Evolutionary conservation across 2,329 filamentous ascomycete species (phyloP), one percentile per base, ranked within the genome.

Genomic region (Neophaeococcomyces aloes): DNA sequence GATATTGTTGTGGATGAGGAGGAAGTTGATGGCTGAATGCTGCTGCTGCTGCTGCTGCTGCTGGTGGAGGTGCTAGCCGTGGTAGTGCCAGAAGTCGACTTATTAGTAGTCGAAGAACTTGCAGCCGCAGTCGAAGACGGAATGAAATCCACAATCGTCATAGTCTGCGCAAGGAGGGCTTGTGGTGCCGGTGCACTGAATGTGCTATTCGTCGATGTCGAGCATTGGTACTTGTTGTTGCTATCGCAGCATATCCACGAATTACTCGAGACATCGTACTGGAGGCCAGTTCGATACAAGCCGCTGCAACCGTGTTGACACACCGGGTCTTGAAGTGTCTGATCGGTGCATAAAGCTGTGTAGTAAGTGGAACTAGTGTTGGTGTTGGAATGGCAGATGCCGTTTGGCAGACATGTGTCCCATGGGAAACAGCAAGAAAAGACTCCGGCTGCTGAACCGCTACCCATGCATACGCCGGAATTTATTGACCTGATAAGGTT

Each of bases 141-240:
- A 21, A 35, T 35, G 15, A 35, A 35, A 15, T 35, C 32, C 15
- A 35, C 32, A 17, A 35, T 35, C 7, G 32, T 35, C 32, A 35
- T 35, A 4, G 32, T 35, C 15, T 18, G 15, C 7, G 32, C 32
- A 35, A 18, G 11, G 3, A 35, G 15, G 3, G 14, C 7, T 15
- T 35, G 32, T 35, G 32, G 32, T 7, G 32, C 32, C 32, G 32
- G 32, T 11, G 32, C 32, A 35, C 11, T 10, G 14, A 35, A 35
- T 3, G 32, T 35, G 15, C 32, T 18, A 15, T 35, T 35, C 32
- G 32, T 35, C 7, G 32, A 35, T 10, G 32, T 10, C 11, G 32
- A 35, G 32, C 32, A 35, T 7, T 17, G 3, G 10, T 27, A 27
- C 4, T 10, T 10, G 15, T 35, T 15, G 15, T 21, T 32, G n/a